Evolutionary conservation across 2,329 filamentous ascomycete species (phyloP), one percentile per base, ranked within the genome.

Genomic region (Pseudocercospora cruenta): DNA sequence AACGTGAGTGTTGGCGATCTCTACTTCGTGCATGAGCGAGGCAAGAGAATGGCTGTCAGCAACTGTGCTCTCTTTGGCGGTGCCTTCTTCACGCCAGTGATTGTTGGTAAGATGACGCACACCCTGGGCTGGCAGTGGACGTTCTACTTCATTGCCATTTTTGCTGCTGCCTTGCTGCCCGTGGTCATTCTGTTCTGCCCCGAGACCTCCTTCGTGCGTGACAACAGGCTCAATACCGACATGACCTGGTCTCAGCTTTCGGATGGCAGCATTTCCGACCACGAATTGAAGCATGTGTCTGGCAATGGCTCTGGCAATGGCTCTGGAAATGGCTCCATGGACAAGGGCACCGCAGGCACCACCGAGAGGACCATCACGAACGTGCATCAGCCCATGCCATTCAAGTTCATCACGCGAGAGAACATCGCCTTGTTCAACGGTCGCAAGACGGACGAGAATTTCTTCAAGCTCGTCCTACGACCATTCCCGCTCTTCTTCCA

Each of bases 1-100:
- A 97, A 96, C 78, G 92, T 92, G 0, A 90, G 88, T 58, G 91
- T 97, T 6, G 94, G 93, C 47, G 94, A 98, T 78, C 77, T 98
- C 60, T 97, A 94, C 79, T 95, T 90, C 78, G 93, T 97, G 26
- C 94, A 94, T 80, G 88, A 91, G 78, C 79, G 86, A 60, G 93
- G 94, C 33, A 87, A 90, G 71, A 87, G 94, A 63, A 97, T 97
- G 94, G 94, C 94, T 0, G 83, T 96, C 62, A 85, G 84, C 2
- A 91, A 91, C 73, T 83, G 91, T 31, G 85, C 87, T n/a, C 80
- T 92, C 2, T 92, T 91, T 69, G 90, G 90, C 2, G 88, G 88
- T 16, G 87, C 88, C 1, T 91, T 91, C 75, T 84, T 91, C 70
- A 97, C 94, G 0, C 94, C 94, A 0, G 92, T 97, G n/a, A 81